Base-by-base conservation (phyloP, 2,329 filamentous ascomycete genomes). In the Aspergillus piperis region DNA sequence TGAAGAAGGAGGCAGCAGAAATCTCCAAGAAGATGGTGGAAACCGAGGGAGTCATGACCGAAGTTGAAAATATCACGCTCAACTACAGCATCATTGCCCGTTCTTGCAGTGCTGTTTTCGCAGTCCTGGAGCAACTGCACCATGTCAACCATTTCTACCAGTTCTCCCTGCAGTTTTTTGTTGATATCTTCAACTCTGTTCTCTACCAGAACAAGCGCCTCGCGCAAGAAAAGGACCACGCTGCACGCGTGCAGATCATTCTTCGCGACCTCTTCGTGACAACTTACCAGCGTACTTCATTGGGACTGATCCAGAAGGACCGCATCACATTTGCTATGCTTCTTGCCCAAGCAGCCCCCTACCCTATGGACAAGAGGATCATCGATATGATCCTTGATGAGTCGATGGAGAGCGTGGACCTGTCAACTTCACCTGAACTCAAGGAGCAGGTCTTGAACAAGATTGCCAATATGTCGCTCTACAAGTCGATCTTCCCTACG, bases 141-240 rank as follows among this genome's bases (percentile, higher is more conserved):
- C 96, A 97, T 73, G 88, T 99, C 75, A 97, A 99, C 76, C 95
- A 98, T 82, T 98, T 98, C 80, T 99, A 99, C 78, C 96, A 98
- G 75, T 99, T 99, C 83, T 99, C 95, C 39, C 84, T 99, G 61
- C 93, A 97, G 77, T 99, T 96, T 79, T 99, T 99, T 80, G 86
- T 96, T 58, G 91, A 97, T 74, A 99, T 99, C 68, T 99, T 99
- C 85, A 91, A 96, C 73, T 87, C 90, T 5, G 95, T 99, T 7
- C 84, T 99, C 41, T 90, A 90, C 68, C 85, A 87, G 60, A 96
- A 96, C 76, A 88, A 89, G 70, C 87, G 87, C 61, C 82, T 95
- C 54, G 84, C 85, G 19, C 83, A 82, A 61, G 87, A 90, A 75
- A 88, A 85, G 32, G 89, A 95, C 65, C 86, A 96, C 77, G 88